Evolutionary conservation across 139 green algal genomes (phyloP).

Genomic region (Marvania coccoides): DNA sequence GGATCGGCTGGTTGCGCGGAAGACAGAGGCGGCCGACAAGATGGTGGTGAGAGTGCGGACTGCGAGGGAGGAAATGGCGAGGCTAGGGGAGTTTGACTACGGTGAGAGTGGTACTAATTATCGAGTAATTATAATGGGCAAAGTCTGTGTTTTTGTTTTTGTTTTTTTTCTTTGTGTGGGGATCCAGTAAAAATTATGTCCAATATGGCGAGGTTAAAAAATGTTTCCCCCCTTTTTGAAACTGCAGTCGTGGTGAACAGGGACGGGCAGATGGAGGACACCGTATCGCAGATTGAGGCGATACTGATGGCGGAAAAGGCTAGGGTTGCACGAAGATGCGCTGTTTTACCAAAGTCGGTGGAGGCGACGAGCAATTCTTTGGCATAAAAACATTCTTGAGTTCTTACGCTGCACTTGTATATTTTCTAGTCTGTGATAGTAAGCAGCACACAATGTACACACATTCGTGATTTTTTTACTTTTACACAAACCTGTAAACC

Average conservation of each 20-base stretch:
- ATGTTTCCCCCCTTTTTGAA: background rate
- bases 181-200: too few species aligned
- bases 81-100: conserved; percentile 84
- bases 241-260: conserved; percentile 83
- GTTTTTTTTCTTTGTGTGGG: too few species aligned
- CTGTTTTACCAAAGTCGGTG: too few species aligned
- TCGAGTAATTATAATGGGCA: background rate
- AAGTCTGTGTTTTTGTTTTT: background rate
- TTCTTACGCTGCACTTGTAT: too few species aligned
- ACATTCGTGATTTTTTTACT: too few species aligned
- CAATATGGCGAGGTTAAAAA: too few species aligned
- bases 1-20: conserved; percentile 62
- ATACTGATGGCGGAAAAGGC: conserved; percentile 85
- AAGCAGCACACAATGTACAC: too few species aligned
- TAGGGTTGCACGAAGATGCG: background rate
- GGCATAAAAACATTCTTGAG: too few species aligned
- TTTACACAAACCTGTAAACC: too few species aligned
- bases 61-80: conserved; percentile 56
- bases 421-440: too few species aligned
- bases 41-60: conserved; percentile 68
- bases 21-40: conserved; percentile 72
- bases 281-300: conserved; percentile 54
- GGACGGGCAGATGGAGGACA: conserved; percentile 67
- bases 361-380: too few species aligned
- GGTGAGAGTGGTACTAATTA: conserved; percentile 20